Conservation (phyloP, 2,329 filamentous ascomycete genomes). For the Monilinia aucupariae region DNA sequence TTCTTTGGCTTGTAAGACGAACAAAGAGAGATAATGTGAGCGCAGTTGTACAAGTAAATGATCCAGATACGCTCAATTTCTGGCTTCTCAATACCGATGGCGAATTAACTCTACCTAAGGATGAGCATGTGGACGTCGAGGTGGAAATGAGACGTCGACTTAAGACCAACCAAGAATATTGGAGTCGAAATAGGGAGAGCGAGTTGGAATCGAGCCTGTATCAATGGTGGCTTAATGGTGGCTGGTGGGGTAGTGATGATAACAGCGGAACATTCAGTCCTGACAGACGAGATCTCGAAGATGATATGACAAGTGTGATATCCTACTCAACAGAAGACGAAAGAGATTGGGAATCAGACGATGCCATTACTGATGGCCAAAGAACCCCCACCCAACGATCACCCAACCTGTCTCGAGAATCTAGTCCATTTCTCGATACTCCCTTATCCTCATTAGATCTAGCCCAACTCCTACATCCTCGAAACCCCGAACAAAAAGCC, state of each 20-base stretch:
- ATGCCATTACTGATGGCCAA: slow-evolving; percentile 42
- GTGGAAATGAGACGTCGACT: slow-evolving; percentile 65
- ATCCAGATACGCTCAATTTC: slow-evolving; percentile 42
- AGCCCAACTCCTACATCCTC: slow-evolving; percentile 75
- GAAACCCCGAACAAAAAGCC: slow-evolving; percentile 68
- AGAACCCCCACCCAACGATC: slow-evolving; percentile 69
- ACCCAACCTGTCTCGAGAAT: slow-evolving; percentile 47
- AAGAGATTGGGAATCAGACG: slow-evolving; percentile 43
- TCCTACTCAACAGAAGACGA: slow-evolving; percentile 48
- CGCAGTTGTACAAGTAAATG: slow-evolving; percentile 22
- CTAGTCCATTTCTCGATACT: slow-evolving; percentile 55
- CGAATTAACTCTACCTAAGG: slow-evolving; percentile 49
- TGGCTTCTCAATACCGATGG: slow-evolving; percentile 50
- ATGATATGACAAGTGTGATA: slow-evolving; percentile 77
- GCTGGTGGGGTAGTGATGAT: slow-evolving; percentile 80
- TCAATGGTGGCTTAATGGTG: slow-evolving; percentile 75
- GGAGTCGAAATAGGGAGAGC: slow-evolving; percentile 51
- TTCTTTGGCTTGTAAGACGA: slow-evolving; percentile 40
- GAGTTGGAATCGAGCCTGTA: slow-evolving; percentile 72
- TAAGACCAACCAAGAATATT: slow-evolving; percentile 38
- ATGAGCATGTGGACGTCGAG: slow-evolving; percentile 73
- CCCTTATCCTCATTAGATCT: slow-evolving; percentile 64
- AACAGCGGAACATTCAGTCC: slow-evolving; percentile 72
- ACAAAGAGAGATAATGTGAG: slow-evolving; percentile 25
- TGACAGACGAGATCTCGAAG: slow-evolving; percentile 48